Base-by-base conservation (phyloP, 2,329 filamentous ascomycete species). In the Xylaria sp. region DNA sequence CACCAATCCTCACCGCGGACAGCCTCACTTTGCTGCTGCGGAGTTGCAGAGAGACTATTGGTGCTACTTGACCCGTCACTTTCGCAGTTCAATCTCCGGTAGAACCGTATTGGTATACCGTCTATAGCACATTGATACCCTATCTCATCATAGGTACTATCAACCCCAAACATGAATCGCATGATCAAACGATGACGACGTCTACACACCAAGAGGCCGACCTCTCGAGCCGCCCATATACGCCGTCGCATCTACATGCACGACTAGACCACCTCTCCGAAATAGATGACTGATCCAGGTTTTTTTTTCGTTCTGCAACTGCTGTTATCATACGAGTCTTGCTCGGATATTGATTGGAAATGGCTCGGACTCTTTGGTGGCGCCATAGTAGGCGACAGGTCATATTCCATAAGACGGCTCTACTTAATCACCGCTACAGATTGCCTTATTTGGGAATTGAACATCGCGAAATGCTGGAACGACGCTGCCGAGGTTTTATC, bases 1-100 rank as follows among this genome's bases (percentile, higher is more conserved):
- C 63, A 66, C 69, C 71, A 73, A 74, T 73, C 70, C 61, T 73
- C 71, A 73, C 73, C 72, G 70, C 63, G 61, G 67, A 63, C 67
- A 68, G 67, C 60, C 63, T 73, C 55, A 65, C 64, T 69, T 63
- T 66, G 38, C 44, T 53, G 29, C 56, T 65, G 64, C 65, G 65
- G 67, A 61, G 62, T 42, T 61, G 65, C 68, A 67, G 63, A 54
- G 51, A 56, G 60, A 64, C 60, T 44, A 63, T 54, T 66, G 57
- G 72, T 73, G 53, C 67, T 61, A 73, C 72, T 62, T 70, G 70
- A 73, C 62, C 57, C 60, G 66, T 71, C 72, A 71, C 25, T 61
- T 63, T 63, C 59, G 62, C 66, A 70, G 54, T 27, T 57, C 64
- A 66, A 62, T 67, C 57, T 44, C 39, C 33, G 57, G 38, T 55